Evolutionary conservation across 306 rosid species (phyloP).

Genomic region (Ormosia emarginata): DNA sequence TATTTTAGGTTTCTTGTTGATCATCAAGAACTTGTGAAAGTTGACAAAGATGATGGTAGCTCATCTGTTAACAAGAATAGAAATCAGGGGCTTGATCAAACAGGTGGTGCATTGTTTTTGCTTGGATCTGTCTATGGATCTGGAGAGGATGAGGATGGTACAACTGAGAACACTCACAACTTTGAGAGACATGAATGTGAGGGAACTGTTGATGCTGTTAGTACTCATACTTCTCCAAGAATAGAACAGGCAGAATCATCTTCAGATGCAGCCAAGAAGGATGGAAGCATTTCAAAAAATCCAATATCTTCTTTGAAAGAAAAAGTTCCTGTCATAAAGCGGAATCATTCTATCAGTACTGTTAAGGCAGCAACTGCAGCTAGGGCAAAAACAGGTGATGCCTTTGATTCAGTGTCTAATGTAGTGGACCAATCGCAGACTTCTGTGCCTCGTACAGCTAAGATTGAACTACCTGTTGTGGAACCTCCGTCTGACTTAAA

Average conservation of each 20-base stretch:
- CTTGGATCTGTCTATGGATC: constrained; percentile 84
- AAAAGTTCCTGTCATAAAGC: constrained; percentile 56
- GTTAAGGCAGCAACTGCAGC: constrained; percentile 39
- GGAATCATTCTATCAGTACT: constrained; percentile 47
- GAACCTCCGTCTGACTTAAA: constrained; percentile 76
- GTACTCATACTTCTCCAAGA: constrained; percentile 31
- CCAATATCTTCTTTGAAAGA: constrained; percentile 45
- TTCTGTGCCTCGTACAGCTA: constrained; percentile 33
- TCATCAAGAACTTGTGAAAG: constrained; percentile 64
- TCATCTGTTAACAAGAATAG: constrained; percentile 42
- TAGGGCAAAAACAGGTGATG: constrained; percentile 39
- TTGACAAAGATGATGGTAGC: constrained; percentile 38
- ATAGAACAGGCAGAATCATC: constrained; percentile 35
- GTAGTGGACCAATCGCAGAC: constrained; percentile 34
- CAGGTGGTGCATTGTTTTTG: constrained; percentile 79
- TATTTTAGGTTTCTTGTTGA: constrained; percentile 79
- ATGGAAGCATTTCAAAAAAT: constrained; percentile 35
- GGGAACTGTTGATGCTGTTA: constrained; percentile 33
- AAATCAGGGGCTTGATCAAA: constrained; percentile 40
- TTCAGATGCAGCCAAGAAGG: constrained; percentile 40
- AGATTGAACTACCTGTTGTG: constrained; percentile 58
- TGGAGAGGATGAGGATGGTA: constrained; percentile 78
- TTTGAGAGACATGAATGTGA: constrained; percentile 17
- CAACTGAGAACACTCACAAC: constrained; percentile 36
- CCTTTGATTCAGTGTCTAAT: constrained; percentile 20